Conservation (phyloP, 192 early-diverging fungal species). For the Piromyces sp. region DNA sequence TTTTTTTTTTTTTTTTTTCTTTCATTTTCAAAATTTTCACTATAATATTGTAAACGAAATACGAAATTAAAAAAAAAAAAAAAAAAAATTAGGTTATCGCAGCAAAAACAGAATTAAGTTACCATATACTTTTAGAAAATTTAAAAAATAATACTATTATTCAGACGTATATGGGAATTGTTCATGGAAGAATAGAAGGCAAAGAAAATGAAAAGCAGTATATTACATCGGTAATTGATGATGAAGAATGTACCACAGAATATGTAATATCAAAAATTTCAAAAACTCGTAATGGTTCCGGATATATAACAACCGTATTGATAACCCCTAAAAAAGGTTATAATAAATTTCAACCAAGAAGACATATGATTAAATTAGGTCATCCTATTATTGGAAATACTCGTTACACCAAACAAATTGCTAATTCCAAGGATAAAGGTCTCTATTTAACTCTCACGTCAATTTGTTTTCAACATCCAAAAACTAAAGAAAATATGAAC, state of each 20-base stretch:
- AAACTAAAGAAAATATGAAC: neutral
- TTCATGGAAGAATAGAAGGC: neutral
- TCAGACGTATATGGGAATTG: neutral
- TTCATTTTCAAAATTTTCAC: too few relatives aligned
- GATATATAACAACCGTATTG: constrained; percentile 5
- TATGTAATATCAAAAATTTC: constrained; percentile 15
- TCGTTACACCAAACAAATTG: constrained; percentile 24
- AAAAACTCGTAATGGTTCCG: constrained; percentile 1
- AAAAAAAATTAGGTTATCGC: neutral
- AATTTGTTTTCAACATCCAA: constrained; percentile 22
- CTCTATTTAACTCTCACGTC: constrained; percentile 19
- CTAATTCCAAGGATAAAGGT: constrained; percentile 40
- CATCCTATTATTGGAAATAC: constrained; percentile 40
- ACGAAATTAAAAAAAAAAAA: too few relatives aligned
- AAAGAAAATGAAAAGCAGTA: neutral
- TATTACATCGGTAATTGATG: constrained; percentile 3
- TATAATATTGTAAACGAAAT: too few relatives aligned
- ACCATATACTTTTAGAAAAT: neutral
- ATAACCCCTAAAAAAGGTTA: constrained; percentile 8
- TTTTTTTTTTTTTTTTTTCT: too few relatives aligned
- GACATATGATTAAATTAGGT: constrained; percentile 17
- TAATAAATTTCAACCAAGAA: constrained; percentile 11
- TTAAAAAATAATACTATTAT: neutral
- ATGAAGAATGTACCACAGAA: constrained; percentile 14
- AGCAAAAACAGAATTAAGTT: neutral